These are phyloP conservation scores for Sporisorium graminicola DNA, from an alignment of 1,284 basidiomycete species.

Conservation along the genomic window DNA sequence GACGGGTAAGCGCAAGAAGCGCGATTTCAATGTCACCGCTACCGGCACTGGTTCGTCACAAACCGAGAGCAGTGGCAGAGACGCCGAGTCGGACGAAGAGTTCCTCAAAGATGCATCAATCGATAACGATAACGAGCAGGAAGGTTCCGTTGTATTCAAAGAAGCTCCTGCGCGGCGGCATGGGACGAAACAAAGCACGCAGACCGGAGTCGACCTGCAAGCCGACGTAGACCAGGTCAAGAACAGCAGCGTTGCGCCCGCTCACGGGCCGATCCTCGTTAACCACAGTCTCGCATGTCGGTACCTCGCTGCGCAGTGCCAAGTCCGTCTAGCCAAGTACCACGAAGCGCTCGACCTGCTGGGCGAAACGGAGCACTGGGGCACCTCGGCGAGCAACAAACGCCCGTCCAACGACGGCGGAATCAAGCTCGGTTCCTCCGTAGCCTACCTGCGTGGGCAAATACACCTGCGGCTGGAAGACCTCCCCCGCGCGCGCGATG, in stretches of 20 bases:
- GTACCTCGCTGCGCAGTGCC: slow-evolving; percentile 84
- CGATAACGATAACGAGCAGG: not conserved
- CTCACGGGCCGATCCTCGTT: slow-evolving; percentile 58
- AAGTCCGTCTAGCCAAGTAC: slow-evolving; percentile 93
- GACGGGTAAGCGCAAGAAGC: slow-evolving; percentile 58
- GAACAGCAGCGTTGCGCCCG: slow-evolving; percentile 17
- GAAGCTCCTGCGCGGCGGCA: not conserved
- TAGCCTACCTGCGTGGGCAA: slow-evolving; percentile 92
- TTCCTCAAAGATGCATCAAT: slow-evolving; percentile 19
- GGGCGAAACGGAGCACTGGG: slow-evolving; percentile 72
- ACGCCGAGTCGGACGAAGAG: slow-evolving; percentile 24
- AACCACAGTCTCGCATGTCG: slow-evolving; percentile 62
- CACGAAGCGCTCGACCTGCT: slow-evolving; percentile 91
- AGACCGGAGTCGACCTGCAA: slow-evolving; percentile 21
- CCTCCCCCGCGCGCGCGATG: slow-evolving; percentile 86
- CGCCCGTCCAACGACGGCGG: slow-evolving; percentile 68
- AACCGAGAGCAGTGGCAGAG: slow-evolving; percentile 18
- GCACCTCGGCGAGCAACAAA: slow-evolving; percentile 39
- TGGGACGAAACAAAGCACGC: not conserved
- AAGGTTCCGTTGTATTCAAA: slow-evolving; percentile 20
- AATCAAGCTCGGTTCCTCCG: slow-evolving; percentile 68
- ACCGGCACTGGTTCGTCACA: slow-evolving; percentile 56
- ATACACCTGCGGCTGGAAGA: slow-evolving; percentile 94
- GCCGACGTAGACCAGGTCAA: slow-evolving; percentile 44
- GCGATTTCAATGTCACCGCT: slow-evolving; percentile 60